phyloP scores from a whole-genome alignment of 176 grass and related monocot species.

The Puya raimondii region DNA sequence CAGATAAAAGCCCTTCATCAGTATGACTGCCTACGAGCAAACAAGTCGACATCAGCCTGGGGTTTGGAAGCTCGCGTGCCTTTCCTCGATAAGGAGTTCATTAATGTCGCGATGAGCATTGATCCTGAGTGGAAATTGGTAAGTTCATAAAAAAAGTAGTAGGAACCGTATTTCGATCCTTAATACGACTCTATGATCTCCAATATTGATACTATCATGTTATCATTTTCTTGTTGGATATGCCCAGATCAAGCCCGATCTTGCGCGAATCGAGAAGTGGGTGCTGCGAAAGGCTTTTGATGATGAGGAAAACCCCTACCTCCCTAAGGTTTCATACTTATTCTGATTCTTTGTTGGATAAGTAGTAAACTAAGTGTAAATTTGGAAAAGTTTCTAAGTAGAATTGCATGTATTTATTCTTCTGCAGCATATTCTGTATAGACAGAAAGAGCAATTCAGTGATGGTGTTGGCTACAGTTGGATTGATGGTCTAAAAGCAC shows the following conservation, averaged over 20 bases:
- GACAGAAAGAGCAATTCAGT: conserved; percentile 99
- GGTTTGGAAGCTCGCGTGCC: conserved; percentile 89
- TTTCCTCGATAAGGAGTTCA: conserved; percentile 97
- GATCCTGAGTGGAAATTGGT: conserved; percentile 95
- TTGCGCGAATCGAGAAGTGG: conserved; percentile 87
- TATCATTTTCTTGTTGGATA: background rate
- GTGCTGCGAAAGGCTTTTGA: conserved; percentile 89
- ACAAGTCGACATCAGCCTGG: conserved; percentile 92
- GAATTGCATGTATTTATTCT: background rate
- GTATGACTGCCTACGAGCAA: conserved; percentile 89
- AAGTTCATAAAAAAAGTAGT: background rate
- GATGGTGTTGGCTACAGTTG: conserved; percentile 92
- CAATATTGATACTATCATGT: background rate
- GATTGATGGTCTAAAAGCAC: conserved; percentile 93
- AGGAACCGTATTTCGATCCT: too few relatives aligned
- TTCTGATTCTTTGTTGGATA: background rate
- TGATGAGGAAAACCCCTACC: conserved; percentile 76
- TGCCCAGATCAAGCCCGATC: conserved; percentile 48
- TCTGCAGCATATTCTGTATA: conserved; percentile 86
- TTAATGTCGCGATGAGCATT: conserved; percentile 81
- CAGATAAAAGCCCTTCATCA: conserved; percentile 86
- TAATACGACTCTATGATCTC: background rate
- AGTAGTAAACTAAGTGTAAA: too few relatives aligned
- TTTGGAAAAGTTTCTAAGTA: too few relatives aligned
- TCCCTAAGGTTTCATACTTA: conserved; percentile 51